Percentiles rank a stretch among this genome's conserved stretches.
These are phyloP conservation scores for Kodamaea fukazawae DNA, from an alignment of 805 yeast genomes.

Conservation along the genomic window DNA sequence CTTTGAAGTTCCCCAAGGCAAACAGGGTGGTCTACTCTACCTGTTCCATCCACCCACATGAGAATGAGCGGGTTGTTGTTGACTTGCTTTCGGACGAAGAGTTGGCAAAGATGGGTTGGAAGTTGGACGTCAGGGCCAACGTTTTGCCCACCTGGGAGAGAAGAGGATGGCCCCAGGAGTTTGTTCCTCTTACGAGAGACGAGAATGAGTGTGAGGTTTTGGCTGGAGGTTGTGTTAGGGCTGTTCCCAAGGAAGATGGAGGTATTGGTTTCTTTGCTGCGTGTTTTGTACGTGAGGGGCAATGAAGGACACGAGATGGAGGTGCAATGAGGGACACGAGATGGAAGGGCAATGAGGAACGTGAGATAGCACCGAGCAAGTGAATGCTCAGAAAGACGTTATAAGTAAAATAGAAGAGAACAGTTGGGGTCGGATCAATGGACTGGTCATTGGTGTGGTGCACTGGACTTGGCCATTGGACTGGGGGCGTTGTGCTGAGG, in stretches of 20 bases:
- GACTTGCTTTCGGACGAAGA: conserved; percentile 66
- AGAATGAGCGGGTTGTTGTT: conserved; percentile 88
- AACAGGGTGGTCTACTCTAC: conserved; percentile 86
- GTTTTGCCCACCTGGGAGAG: conserved; percentile 86
- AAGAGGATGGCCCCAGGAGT: conserved; percentile 75
- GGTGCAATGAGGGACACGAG: too few relatives aligned
- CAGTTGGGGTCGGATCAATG: too few relatives aligned
- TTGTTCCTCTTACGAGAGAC: conserved; percentile 44
- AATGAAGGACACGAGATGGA: too few relatives aligned
- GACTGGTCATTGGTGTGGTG: too few relatives aligned
- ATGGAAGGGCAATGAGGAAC: too few relatives aligned
- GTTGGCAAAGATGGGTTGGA: conserved; percentile 75
- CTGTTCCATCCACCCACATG: conserved; percentile 91
- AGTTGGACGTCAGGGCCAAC: conserved; percentile 50
- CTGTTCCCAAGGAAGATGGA: conserved; percentile 84
- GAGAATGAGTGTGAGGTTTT: conserved; percentile 43
- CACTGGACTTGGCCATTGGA: too few relatives aligned
- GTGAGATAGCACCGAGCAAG: too few relatives aligned
- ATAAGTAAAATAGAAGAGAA: too few relatives aligned
- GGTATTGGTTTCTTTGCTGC: conserved; percentile 99
- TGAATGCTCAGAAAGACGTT: too few relatives aligned
- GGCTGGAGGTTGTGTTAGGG: conserved; percentile 86
- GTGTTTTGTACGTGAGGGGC: conserved; percentile 65
- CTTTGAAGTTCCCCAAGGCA: conserved; percentile 76
- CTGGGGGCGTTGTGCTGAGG: too few relatives aligned